phyloP scores from a whole-genome alignment of 2,329 filamentous ascomycete genomes.

The Aspergillus udagawae region DNA sequence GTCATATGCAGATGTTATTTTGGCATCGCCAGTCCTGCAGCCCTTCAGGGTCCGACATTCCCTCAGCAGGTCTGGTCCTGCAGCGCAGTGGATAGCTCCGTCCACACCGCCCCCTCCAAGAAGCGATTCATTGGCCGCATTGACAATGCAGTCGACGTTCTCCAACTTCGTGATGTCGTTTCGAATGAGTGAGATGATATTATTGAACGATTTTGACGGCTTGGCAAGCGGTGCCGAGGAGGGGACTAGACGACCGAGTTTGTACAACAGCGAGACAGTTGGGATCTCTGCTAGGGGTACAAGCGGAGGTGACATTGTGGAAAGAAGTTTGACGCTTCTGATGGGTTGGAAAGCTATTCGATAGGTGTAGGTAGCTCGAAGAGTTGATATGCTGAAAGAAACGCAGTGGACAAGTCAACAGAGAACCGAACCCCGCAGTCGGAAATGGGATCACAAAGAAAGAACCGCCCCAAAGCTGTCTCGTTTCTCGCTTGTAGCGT shows the following conservation, averaged over 20 bases:
- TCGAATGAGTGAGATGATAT: slow-evolving; percentile 61
- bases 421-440: neutral
- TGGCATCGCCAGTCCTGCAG: slow-evolving; percentile 73
- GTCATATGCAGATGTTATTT: slow-evolving; percentile 74
- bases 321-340: no score
- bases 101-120: slow-evolving; percentile 88
- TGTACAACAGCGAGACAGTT: slow-evolving; percentile 60
- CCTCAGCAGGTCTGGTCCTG: slow-evolving; percentile 62
- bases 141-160: slow-evolving; percentile 76
- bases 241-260: slow-evolving; percentile 47
- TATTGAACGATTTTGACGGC: slow-evolving; percentile 48
- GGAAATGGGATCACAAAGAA: neutral
- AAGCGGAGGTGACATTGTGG: slow-evolving; percentile 14
- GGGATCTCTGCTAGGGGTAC: slow-evolving; percentile 35
- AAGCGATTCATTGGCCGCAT: slow-evolving; percentile 78
- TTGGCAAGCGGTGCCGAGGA: slow-evolving; percentile 23
- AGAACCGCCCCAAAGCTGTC: neutral
- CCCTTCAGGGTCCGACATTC: slow-evolving; percentile 72
- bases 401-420: neutral
- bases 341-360: neutral
- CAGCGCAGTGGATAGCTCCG: slow-evolving; percentile 79
- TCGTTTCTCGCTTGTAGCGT: neutral
- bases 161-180: slow-evolving; percentile 77
- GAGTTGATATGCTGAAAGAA: neutral
- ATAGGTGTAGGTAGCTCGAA: neutral